phyloP scores from a whole-genome alignment of 2,329 filamentous ascomycete genomes.

The Cucurbitaria berberidis region DNA sequence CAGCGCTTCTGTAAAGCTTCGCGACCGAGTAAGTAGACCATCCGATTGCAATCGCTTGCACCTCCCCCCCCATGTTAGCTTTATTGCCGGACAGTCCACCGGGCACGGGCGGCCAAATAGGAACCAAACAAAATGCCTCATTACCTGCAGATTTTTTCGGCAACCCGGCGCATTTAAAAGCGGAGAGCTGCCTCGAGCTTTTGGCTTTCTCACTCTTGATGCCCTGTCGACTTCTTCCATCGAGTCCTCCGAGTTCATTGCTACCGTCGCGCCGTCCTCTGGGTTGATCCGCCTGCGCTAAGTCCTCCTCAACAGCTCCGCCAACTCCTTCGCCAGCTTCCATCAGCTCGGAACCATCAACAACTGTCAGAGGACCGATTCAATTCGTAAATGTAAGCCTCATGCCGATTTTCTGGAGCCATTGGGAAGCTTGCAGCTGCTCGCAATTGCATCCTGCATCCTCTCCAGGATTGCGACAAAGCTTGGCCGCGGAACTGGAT shows the following conservation, averaged over 20 bases:
- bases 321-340: conserved; percentile 35
- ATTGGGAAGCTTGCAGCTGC: conserved; percentile 18
- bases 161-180: conserved; percentile 39
- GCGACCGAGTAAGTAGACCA: conserved; percentile 37
- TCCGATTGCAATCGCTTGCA: conserved; percentile 24
- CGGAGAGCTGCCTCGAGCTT: conserved; percentile 24
- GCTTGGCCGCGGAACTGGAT: conserved; percentile 14
- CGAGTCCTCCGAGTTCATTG: conserved; percentile 27
- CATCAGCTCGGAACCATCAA: conserved; percentile 18
- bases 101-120: conserved; percentile 23
- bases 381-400: conserved; percentile 44
- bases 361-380: conserved; percentile 26
- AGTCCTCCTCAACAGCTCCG: conserved; percentile 27
- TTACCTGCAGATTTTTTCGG: conserved; percentile 44
- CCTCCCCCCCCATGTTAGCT: conserved; percentile 29
- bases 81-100: conserved; percentile 36
- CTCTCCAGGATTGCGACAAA: conserved; percentile 21
- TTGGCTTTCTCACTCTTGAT: conserved; percentile 33
- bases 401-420: conserved; percentile 17
- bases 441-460: conserved; percentile 13
- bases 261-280: conserved; percentile 33
- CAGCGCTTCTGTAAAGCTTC: conserved; percentile 19
- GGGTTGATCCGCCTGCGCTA: conserved; percentile 36
- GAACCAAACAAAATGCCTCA: conserved; percentile 48
- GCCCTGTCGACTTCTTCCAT: conserved; percentile 35